A percentile compares a stretch with the other conserved stretches of the same genome.
These are phyloP conservation scores for Lepidium africanum DNA, from an alignment of 345 rosid genomes.

Conservation along the genomic window DNA sequence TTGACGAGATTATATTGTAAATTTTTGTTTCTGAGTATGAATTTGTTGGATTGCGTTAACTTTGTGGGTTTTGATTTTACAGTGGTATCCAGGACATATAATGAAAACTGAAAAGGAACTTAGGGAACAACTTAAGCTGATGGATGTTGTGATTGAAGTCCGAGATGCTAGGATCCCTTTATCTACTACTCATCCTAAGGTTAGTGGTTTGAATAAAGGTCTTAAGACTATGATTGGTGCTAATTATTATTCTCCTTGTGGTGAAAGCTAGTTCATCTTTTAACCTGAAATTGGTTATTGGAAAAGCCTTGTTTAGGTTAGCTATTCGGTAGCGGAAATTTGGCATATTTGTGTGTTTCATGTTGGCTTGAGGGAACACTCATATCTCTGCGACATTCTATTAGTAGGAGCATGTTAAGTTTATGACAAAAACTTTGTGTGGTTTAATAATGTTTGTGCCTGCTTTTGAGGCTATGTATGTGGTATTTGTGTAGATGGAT, in stretches of 20 bases:
- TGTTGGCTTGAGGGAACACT: no score
- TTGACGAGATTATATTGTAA: background rate
- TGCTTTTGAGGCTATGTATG: background rate
- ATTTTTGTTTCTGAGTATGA: background rate
- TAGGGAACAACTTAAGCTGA: constrained; percentile 82
- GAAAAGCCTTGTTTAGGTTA: background rate
- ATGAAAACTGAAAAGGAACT: constrained; percentile 92
- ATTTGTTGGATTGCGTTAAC: background rate
- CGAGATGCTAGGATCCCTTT: constrained; percentile 90
- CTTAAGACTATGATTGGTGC: background rate
- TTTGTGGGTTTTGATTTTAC: constrained; percentile 4
- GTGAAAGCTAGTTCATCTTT: background rate
- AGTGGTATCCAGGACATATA: constrained; percentile 99
- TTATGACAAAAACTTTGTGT: background rate
- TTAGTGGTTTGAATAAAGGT: constrained; percentile 6
- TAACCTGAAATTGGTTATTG: background rate
- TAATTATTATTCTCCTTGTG: background rate
- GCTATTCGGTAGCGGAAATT: background rate
- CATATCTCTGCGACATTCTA: background rate
- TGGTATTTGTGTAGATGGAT: constrained; percentile 52
- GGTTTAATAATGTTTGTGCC: background rate
- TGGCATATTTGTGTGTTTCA: background rate
- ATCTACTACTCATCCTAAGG: constrained; percentile 85
- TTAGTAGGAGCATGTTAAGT: background rate
- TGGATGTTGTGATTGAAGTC: constrained; percentile 96